These are phyloP conservation scores for Diospyros lotus DNA, from an alignment of 148 eudicot genomes.

Conservation along the genomic window DNA sequence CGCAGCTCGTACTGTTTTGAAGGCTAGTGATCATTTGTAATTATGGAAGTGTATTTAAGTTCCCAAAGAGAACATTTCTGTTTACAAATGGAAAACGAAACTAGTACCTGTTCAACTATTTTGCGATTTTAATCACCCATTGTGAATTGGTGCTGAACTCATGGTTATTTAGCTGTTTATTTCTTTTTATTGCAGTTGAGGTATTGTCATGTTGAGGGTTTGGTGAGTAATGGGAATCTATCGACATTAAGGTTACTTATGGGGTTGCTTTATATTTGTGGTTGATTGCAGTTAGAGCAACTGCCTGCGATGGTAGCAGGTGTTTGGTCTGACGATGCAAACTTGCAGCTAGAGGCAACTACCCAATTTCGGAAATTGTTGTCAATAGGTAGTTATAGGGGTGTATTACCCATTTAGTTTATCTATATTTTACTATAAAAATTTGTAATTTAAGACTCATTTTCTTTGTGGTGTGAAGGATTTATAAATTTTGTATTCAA, in stretches of 20 bases:
- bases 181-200: not conserved
- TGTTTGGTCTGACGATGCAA: constrained; percentile 32
- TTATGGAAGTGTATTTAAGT: no score
- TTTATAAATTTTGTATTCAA: not conserved
- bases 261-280: not conserved
- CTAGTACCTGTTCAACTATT: no score
- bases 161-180: not conserved
- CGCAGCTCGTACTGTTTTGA: no score
- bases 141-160: no score
- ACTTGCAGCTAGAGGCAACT: constrained; percentile 42
- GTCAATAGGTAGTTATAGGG: constrained; percentile 34
- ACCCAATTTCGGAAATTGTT: constrained; percentile 51
- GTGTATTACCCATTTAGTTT: not conserved
- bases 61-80: no score
- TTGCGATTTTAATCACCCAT: no score
- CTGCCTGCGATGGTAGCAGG: constrained; percentile 51
- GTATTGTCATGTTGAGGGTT: not conserved
- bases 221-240: not conserved
- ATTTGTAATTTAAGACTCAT: no score
- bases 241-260: not conserved
- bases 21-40: no score
- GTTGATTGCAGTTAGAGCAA: constrained; percentile 33
- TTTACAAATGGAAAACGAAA: no score
- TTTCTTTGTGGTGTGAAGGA: not conserved
- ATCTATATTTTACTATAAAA: no score